Percentiles rank a stretch among this genome's conserved stretches.
phyloP scores from a whole-genome alignment of 2,329 filamentous ascomycete genomes.

The Byssothecium circinans region DNA sequence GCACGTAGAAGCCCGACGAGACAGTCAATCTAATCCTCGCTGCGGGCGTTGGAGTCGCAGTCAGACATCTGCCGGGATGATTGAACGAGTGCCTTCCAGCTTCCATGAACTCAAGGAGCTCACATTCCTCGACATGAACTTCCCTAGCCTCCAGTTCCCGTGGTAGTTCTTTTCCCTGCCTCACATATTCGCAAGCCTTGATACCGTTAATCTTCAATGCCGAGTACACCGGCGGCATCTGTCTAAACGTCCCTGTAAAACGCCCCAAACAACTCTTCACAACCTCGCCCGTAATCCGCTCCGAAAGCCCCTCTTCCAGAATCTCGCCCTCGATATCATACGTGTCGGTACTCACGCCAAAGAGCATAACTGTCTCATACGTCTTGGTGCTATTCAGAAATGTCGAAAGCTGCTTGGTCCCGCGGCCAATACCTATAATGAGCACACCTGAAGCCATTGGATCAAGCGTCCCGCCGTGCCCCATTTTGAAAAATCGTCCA shows the following conservation, averaged over 20 bases:
- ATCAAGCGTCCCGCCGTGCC: conserved; percentile 36
- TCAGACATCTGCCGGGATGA: conserved; percentile 9
- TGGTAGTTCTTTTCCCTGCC: conserved; percentile 27
- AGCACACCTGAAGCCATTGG: conserved; percentile 34
- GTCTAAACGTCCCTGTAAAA: conserved; percentile 27
- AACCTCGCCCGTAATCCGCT: conserved; percentile 22
- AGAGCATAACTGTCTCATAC: conserved; percentile 32
- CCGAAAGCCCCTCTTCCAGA: conserved; percentile 10
- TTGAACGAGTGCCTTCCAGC: conserved; percentile 22
- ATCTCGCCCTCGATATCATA: conserved; percentile 31
- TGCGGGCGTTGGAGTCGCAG: conserved; percentile 17
- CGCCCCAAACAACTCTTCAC: conserved; percentile 19
- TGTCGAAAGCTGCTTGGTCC: conserved; percentile 30
- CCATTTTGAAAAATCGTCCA: conserved; percentile 30
- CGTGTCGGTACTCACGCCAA: conserved; percentile 34
- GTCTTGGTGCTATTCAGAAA: conserved; percentile 33
- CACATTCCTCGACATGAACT: conserved; percentile 31
- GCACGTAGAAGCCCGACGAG: conserved; percentile 36
- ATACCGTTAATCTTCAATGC: conserved; percentile 34
- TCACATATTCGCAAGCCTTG: conserved; percentile 34
- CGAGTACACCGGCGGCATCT: conserved; percentile 32
- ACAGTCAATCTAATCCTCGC: conserved; percentile 27
- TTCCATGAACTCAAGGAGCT: conserved; percentile 28
- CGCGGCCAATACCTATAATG: conserved; percentile 34
- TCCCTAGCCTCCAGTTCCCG: conserved; percentile 28